A percentile compares a stretch with the other conserved stretches of the same genome.
Evolutionary conservation across 441 rosid species (phyloP).

Genomic region (Populus tomentosa): DNA sequence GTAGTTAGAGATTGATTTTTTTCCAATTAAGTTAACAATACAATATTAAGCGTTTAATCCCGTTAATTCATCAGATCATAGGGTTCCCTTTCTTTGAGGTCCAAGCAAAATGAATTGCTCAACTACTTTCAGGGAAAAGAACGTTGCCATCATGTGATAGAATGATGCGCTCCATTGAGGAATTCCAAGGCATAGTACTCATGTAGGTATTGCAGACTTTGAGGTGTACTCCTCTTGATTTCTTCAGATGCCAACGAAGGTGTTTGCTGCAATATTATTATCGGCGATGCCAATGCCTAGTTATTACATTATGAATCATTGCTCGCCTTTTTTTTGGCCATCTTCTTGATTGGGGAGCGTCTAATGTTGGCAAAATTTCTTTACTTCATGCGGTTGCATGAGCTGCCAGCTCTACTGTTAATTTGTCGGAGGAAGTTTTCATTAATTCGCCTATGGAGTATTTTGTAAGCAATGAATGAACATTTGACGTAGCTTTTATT

Average conservation of each 20-base stretch:
- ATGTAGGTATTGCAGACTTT: conserved; percentile 57
- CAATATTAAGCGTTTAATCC: background rate
- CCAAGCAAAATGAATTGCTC: conserved; percentile 92
- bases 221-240: conserved; percentile 28
- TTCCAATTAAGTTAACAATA: background rate
- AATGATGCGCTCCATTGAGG: conserved; percentile 66
- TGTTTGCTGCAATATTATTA: too few relatives aligned
- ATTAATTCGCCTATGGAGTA: background rate
- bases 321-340: background rate
- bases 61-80: conserved; percentile 49
- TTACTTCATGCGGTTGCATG: background rate
- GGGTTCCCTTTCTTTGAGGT: conserved; percentile 96
- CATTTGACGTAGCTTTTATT: background rate
- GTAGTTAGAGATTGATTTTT: background rate
- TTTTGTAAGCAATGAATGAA: background rate
- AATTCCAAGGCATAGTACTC: conserved; percentile 75
- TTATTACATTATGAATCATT: background rate
- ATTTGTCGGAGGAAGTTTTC: background rate
- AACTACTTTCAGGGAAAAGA: conserved; percentile 69
- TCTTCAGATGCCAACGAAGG: background rate
- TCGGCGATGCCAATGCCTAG: too few relatives aligned
- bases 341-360: background rate
- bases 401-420: background rate
- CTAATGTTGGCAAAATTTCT: background rate
- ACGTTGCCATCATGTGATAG: conserved; percentile 59